Percentiles rank a stretch among this genome's conserved stretches.
Evolutionary conservation across 2,329 filamentous ascomycete genomes (phyloP).

Genomic region (Penicillium expansum): DNA sequence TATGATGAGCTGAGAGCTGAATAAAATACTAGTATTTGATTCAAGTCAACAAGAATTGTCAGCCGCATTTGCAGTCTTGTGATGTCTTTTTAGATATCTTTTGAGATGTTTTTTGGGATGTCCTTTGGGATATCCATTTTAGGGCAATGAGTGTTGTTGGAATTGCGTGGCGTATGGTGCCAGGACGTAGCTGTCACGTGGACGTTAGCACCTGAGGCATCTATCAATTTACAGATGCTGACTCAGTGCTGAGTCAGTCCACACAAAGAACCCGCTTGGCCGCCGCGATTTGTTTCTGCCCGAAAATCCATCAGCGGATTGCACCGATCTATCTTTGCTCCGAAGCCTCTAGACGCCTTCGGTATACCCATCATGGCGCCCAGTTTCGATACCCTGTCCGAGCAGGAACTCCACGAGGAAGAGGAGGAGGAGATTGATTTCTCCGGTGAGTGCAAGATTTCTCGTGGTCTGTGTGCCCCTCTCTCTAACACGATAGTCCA

Average conservation of each 20-base stretch:
- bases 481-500: constrained; percentile 21
- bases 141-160: no score
- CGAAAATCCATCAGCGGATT: constrained; percentile 33
- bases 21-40: no score
- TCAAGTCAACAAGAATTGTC: no score
- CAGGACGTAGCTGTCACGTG: no score
- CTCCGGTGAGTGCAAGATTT: constrained; percentile 53
- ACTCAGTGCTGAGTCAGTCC: constrained; percentile 30
- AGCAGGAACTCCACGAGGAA: constrained; percentile 86
- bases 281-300: constrained; percentile 35
- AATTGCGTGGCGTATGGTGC: no score
- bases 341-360: constrained; percentile 20
- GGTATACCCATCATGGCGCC: constrained; percentile 70
- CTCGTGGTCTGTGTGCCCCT: constrained; percentile 27
- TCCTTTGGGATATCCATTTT: no score
- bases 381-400: constrained; percentile 87
- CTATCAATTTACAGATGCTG: constrained; percentile 1
- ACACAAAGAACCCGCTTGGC: constrained; percentile 35
- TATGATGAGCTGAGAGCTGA: no score
- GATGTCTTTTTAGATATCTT: no score
- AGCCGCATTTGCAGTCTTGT: no score
- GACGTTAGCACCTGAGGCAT: background rate
- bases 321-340: constrained; percentile 23
- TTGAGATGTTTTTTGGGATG: no score
- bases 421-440: constrained; percentile 94